phyloP scores from a whole-genome alignment of 169 alveolate species.

The Plasmodium yoelii region DNA sequence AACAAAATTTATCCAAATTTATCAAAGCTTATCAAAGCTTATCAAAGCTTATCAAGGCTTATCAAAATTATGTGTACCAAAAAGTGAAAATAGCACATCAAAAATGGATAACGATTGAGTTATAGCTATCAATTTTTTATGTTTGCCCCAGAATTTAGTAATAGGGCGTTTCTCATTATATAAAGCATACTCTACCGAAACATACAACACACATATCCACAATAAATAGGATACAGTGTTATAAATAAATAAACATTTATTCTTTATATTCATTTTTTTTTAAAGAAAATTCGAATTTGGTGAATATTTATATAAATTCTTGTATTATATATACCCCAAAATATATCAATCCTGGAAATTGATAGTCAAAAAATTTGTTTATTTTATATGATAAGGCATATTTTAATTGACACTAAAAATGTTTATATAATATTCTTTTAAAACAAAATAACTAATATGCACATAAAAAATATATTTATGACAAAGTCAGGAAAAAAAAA shows the following conservation, averaged over 20 bases:
- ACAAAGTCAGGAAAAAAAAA: slow-evolving; percentile 1
- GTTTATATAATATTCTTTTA: neutral
- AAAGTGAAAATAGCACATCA: slow-evolving; percentile 34
- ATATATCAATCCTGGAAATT: neutral
- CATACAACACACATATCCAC: slow-evolving; percentile 26
- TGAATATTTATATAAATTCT: neutral
- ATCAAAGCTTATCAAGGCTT: neutral
- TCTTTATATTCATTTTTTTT: slow-evolving; percentile 45
- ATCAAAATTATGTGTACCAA: slow-evolving; percentile 6
- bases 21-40: neutral
- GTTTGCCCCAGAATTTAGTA: slow-evolving; percentile 22
- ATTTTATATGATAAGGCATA: slow-evolving; percentile 1
- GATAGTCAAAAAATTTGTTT: neutral
- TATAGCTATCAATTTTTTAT: slow-evolving; percentile 28
- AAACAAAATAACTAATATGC: no score
- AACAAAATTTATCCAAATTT: no score
- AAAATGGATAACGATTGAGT: slow-evolving; percentile 55
- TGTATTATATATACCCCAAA: neutral
- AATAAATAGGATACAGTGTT: slow-evolving; percentile 33
- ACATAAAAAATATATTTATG: neutral
- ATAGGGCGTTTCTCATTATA: slow-evolving; percentile 48
- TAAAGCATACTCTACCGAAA: slow-evolving; percentile 33
- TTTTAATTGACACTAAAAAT: neutral
- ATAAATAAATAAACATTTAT: slow-evolving; percentile 20
- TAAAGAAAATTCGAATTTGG: neutral